These are phyloP conservation scores for Paraconiothyrium brasiliense DNA, from an alignment of 2,329 filamentous ascomycete species.

Conservation along the genomic window DNA sequence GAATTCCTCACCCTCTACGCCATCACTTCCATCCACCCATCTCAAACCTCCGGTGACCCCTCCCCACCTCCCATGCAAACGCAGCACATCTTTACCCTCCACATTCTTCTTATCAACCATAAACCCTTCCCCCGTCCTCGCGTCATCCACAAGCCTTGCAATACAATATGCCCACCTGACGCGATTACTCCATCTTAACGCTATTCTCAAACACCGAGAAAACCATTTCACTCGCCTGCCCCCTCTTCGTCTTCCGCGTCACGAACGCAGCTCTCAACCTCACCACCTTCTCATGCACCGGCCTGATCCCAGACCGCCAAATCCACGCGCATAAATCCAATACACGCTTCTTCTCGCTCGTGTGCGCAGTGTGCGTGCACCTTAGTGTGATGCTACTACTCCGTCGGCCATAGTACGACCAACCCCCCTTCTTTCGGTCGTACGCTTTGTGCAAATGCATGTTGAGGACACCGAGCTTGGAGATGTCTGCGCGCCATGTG, in stretches of 20 bases:
- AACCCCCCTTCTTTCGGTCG: neutral
- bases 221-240: neutral
- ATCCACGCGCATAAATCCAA: neutral
- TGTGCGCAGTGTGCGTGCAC: neutral
- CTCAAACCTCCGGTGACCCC: no score
- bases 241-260: neutral
- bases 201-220: neutral
- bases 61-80: neutral
- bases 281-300: neutral
- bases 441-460: neutral
- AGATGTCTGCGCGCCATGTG: neutral
- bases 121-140: neutral
- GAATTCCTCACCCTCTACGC: no score
- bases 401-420: no score
- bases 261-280: neutral
- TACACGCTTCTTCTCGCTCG: neutral
- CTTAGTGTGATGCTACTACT: neutral
- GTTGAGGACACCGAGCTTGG: neutral
- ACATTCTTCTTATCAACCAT: neutral
- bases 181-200: conserved; percentile 2
- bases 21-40: no score
- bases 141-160: neutral
- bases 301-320: neutral
- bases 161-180: neutral
- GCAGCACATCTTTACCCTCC: neutral